Evolutionary conservation across 2,329 filamentous ascomycete species (phyloP).

Genomic region (Sporothrix mexicana): DNA sequence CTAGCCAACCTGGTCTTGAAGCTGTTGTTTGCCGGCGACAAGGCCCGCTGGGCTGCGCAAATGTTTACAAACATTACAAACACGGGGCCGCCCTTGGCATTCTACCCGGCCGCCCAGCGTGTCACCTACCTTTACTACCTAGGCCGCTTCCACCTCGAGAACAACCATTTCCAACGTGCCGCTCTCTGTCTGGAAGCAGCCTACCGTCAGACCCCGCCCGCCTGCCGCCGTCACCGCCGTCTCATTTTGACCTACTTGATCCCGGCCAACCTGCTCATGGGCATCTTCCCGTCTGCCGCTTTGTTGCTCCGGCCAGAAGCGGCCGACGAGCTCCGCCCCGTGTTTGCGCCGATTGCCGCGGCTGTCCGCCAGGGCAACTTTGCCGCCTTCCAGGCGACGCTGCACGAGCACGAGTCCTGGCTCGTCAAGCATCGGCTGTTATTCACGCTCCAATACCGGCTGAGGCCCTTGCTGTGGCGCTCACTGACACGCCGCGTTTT

Average conservation of each 20-base stretch:
- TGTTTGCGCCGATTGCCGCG: conserved; percentile 74
- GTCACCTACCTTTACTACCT: conserved; percentile 96
- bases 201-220: conserved; percentile 69
- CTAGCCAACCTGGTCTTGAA: conserved; percentile 91
- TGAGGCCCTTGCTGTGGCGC: conserved; percentile 84
- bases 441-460: conserved; percentile 74
- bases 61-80: conserved; percentile 88
- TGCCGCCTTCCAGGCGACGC: conserved; percentile 70
- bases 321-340: conserved; percentile 61
- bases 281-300: conserved; percentile 73
- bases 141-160: conserved; percentile 85
- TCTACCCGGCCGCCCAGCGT: conserved; percentile 84
- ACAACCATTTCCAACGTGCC: conserved; percentile 80
- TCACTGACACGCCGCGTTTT: conserved; percentile 80
- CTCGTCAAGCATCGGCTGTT: conserved; percentile 77
- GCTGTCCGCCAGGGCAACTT: conserved; percentile 75
- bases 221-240: conserved; percentile 74
- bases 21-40: conserved; percentile 82
- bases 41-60: conserved; percentile 81
- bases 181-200: conserved; percentile 76
- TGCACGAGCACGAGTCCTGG: conserved; percentile 71
- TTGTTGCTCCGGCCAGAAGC: conserved; percentile 76
- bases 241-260: conserved; percentile 85
- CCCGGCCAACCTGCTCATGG: conserved; percentile 80
- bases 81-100: conserved; percentile 77